Percentiles rank a stretch among this genome's conserved stretches.
Evolutionary conservation across 139 green algal species (phyloP).

Genomic region (Chlorella sp.): DNA sequence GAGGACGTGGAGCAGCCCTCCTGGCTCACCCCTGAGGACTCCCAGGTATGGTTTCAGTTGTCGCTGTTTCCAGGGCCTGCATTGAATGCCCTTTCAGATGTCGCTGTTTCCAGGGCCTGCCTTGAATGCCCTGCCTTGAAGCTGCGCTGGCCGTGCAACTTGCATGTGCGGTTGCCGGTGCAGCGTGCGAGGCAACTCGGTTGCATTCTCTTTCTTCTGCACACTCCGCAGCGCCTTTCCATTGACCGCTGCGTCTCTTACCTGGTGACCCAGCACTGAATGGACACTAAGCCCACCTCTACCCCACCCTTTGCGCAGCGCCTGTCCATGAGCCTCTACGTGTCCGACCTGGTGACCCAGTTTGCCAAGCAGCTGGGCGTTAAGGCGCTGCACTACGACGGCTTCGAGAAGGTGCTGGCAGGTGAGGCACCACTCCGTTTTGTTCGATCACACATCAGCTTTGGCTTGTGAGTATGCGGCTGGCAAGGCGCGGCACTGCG

Average conservation of each 20-base stretch:
- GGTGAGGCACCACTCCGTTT: background rate
- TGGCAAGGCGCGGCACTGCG: too few relatives aligned
- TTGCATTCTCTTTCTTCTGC: background rate
- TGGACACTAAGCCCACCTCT: too few relatives aligned
- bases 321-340: constrained; percentile 44
- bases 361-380: constrained; percentile 46
- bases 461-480: too few relatives aligned
- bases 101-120: too few relatives aligned
- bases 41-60: background rate
- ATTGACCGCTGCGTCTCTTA: background rate
- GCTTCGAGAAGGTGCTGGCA: constrained; percentile 26
- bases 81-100: background rate
- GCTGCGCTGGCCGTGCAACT: too few relatives aligned
- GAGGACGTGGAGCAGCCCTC: constrained; percentile 26
- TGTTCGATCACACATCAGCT: too few relatives aligned
- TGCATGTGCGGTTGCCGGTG: too few relatives aligned
- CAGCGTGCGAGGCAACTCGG: too few relatives aligned
- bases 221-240: background rate
- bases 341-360: constrained; percentile 55
- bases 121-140: too few relatives aligned
- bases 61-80: background rate
- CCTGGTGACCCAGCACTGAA: too few relatives aligned
- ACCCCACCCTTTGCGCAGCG: background rate
- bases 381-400: constrained; percentile 8
- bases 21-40: constrained; percentile 29